Percentiles rank a stretch among this genome's conserved stretches.
Evolutionary conservation across 768 basidiomycete species (phyloP).

Genomic region (Collybia sp.): DNA sequence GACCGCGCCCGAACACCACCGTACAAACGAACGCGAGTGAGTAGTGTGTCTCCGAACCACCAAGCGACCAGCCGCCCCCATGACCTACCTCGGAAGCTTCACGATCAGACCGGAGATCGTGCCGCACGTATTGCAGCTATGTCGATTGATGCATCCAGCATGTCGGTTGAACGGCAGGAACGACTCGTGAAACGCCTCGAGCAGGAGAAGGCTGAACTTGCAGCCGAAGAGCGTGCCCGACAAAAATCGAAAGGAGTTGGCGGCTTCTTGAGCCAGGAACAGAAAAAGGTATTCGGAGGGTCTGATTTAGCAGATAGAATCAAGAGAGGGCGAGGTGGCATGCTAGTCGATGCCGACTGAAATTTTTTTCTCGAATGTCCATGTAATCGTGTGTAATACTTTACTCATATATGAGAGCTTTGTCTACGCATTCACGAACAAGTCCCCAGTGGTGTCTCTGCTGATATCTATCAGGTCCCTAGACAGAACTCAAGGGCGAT

Average conservation of each 20-base stretch:
- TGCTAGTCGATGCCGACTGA: constrained; percentile 64
- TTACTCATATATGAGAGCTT: background rate
- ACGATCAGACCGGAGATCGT: constrained; percentile 45
- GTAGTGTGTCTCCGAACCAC: constrained; percentile 28
- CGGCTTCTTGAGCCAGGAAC: constrained; percentile 75
- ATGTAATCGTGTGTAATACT: constrained; percentile 1
- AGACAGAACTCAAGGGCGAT: no score
- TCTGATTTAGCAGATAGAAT: constrained; percentile 75
- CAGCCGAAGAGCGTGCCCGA: constrained; percentile 63
- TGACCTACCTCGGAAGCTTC: constrained; percentile 16
- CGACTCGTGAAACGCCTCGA: constrained; percentile 64
- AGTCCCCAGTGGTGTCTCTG: no score
- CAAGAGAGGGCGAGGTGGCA: constrained; percentile 61
- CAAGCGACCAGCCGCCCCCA: constrained; percentile 6
- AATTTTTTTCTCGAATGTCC: background rate
- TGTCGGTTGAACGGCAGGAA: constrained; percentile 67
- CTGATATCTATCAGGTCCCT: no score
- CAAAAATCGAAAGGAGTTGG: constrained; percentile 75
- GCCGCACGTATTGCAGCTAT: constrained; percentile 89
- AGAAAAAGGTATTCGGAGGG: constrained; percentile 82
- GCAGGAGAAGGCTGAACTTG: constrained; percentile 75
- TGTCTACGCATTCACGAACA: no score
- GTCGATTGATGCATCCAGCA: constrained; percentile 64
- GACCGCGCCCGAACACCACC: constrained; percentile 18
- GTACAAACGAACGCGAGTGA: constrained; percentile 49